Conservation (phyloP, 306 rosid species). For the Vicia faba region DNA sequence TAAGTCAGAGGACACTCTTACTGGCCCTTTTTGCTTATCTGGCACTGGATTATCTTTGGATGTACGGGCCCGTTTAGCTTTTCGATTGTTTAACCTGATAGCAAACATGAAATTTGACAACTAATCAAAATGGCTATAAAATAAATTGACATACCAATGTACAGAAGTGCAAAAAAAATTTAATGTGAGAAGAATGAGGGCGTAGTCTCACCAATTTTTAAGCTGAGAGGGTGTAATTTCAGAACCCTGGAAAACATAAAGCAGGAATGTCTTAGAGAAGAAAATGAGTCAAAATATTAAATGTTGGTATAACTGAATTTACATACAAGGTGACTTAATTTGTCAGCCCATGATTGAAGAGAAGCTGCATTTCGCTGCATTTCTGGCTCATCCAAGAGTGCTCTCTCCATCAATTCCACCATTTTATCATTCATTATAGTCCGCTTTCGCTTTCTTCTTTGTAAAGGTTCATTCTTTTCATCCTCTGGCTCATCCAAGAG, state of each 20-base stretch:
- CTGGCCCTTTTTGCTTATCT: slow-evolving; percentile 61
- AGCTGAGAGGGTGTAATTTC: slow-evolving; percentile 75
- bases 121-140: slow-evolving; percentile 22
- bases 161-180: slow-evolving; percentile 12
- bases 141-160: slow-evolving; percentile 6
- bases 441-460: slow-evolving; percentile 68
- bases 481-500: slow-evolving; percentile 69
- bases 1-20: slow-evolving; percentile 49
- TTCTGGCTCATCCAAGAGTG: slow-evolving; percentile 75
- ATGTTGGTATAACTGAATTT: slow-evolving; percentile 20
- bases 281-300: slow-evolving; percentile 23
- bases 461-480: slow-evolving; percentile 60
- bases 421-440: slow-evolving; percentile 84
- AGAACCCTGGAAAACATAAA: slow-evolving; percentile 67
- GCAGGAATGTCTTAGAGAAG: slow-evolving; percentile 40
- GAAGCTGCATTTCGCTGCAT: slow-evolving; percentile 82
- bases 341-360: slow-evolving; percentile 74
- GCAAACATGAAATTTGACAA: slow-evolving; percentile 4
- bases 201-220: slow-evolving; percentile 47
- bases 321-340: slow-evolving; percentile 72
- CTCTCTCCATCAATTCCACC: slow-evolving; percentile 67
- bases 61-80: slow-evolving; percentile 83
- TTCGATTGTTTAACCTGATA: slow-evolving; percentile 69
- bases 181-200: not conserved
- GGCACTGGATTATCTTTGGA: slow-evolving; percentile 51